Percentiles rank a stretch among this genome's conserved stretches.
Evolutionary conservation across 257 asterid genomes (phyloP).

Genomic region (Solanum microdontum): DNA sequence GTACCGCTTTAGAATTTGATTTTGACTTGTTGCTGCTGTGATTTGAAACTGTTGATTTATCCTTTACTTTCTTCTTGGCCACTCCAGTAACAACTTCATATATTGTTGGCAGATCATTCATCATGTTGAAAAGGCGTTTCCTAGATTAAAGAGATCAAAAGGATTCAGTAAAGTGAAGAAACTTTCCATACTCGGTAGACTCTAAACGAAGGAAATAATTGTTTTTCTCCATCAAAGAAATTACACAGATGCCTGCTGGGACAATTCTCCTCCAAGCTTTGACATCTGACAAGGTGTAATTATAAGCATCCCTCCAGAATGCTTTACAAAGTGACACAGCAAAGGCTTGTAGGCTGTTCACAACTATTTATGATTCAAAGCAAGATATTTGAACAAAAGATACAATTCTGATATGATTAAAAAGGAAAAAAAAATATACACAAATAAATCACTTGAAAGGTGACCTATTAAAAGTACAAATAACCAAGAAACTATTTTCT

Average conservation of each 20-base stretch:
- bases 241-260: neutral
- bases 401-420: neutral
- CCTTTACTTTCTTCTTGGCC: constrained; percentile 53
- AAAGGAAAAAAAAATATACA: neutral
- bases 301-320: neutral
- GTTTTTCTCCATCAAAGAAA: neutral
- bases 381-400: neutral
- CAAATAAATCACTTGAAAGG: neutral
- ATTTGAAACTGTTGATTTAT: constrained; percentile 23
- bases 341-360: neutral
- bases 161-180: neutral
- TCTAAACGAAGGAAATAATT: neutral
- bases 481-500: neutral
- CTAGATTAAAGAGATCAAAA: constrained; percentile 25
- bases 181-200: neutral
- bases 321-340: neutral
- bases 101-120: constrained; percentile 70
- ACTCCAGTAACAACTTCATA: constrained; percentile 73
- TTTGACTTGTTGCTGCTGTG: constrained; percentile 29
- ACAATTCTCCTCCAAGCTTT: neutral
- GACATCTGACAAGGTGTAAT: neutral
- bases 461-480: neutral
- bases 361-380: neutral
- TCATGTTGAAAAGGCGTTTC: constrained; percentile 69
- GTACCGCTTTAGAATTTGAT: constrained; percentile 26